These are phyloP conservation scores for Mortierella sp. DNA, from an alignment of 371 early-diverging fungal species.

Conservation along the genomic window DNA sequence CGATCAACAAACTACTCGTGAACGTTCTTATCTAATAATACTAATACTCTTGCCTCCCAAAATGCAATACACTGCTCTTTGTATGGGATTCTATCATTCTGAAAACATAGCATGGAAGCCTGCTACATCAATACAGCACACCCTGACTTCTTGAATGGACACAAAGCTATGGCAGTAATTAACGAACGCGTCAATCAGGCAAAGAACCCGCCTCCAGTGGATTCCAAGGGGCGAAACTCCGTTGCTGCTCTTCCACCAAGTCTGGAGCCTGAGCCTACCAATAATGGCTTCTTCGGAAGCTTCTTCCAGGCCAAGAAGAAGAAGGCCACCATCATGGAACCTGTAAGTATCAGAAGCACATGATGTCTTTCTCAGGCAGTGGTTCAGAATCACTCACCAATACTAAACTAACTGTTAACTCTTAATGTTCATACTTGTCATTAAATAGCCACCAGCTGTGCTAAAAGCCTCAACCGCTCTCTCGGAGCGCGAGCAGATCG, in stretches of 20 bases:
- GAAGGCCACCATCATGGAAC: slow-evolving; percentile 80
- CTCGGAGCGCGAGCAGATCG: slow-evolving; percentile 94
- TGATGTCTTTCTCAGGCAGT: not conserved
- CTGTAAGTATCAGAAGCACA: slow-evolving; percentile 58
- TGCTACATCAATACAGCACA: slow-evolving; percentile 97
- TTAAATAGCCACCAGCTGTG: slow-evolving; percentile 82
- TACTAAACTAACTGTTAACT: too few relatives aligned
- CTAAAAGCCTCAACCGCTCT: slow-evolving; percentile 92
- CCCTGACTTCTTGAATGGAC: slow-evolving; percentile 95
- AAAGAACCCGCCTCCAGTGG: slow-evolving; percentile 51
- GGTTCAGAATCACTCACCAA: too few relatives aligned
- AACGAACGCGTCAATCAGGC: slow-evolving; percentile 79
- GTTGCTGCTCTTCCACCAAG: slow-evolving; percentile 44
- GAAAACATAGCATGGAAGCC: slow-evolving; percentile 71
- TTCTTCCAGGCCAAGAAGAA: slow-evolving; percentile 84
- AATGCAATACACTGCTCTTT: too few relatives aligned
- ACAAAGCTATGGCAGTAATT: slow-evolving; percentile 91
- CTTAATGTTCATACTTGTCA: not conserved
- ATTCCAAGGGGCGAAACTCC: slow-evolving; percentile 55
- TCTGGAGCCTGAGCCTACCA: slow-evolving; percentile 55
- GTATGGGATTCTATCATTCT: slow-evolving; percentile 50
- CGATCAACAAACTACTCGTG: too few relatives aligned
- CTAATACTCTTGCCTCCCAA: too few relatives aligned
- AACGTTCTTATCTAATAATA: too few relatives aligned
- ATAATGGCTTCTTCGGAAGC: slow-evolving; percentile 91